These are phyloP conservation scores for Firmiana major DNA, from an alignment of 345 rosid species.

Conservation along the genomic window DNA sequence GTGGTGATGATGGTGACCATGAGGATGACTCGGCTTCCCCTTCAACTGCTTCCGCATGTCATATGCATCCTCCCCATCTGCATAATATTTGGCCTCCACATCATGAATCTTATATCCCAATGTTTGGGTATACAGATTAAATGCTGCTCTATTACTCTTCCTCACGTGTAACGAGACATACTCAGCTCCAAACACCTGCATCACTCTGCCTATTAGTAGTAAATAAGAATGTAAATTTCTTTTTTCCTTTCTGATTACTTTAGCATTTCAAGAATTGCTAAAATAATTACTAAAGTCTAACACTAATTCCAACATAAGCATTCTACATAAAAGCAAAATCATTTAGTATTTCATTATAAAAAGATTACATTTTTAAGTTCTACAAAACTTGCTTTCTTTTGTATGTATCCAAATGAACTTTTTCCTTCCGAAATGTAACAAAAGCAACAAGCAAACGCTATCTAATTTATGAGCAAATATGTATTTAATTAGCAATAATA, in stretches of 20 bases:
- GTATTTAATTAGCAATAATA: background rate
- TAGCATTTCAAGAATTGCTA: background rate
- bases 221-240: background rate
- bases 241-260: background rate
- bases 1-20: constrained; percentile 33
- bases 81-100: constrained; percentile 93
- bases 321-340: background rate
- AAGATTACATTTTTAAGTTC: background rate
- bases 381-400: background rate
- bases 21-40: constrained; percentile 73
- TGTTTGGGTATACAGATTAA: constrained; percentile 82
- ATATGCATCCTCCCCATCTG: constrained; percentile 98
- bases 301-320: background rate
- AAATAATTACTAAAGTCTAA: background rate
- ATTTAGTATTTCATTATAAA: background rate
- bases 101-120: constrained; percentile 86
- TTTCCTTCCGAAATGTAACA: background rate
- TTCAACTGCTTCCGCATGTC: constrained; percentile 95
- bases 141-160: constrained; percentile 96
- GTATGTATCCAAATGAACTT: background rate
- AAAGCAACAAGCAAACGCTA: background rate
- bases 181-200: constrained; percentile 85
- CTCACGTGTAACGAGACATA: constrained; percentile 92
- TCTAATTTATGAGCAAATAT: background rate
- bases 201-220: background rate